Evolutionary conservation across 2,329 filamentous ascomycete genomes (phyloP).

Genomic region (Diaporthe humulicola): DNA sequence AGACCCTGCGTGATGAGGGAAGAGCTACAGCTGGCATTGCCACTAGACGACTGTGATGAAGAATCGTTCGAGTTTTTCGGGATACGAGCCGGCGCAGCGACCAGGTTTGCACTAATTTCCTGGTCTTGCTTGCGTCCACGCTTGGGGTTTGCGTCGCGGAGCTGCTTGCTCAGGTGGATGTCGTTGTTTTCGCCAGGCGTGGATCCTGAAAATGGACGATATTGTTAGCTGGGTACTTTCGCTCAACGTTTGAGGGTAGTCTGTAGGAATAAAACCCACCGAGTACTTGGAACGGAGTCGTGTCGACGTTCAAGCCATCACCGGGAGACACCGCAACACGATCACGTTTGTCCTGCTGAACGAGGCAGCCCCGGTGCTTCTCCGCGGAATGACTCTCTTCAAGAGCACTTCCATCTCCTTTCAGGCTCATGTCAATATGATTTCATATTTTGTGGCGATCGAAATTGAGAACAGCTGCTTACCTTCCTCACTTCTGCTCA

Average conservation of each 20-base stretch:
- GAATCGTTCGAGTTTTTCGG: conserved; percentile 8
- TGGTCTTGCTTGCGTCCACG: not conserved
- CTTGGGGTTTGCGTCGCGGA: not conserved
- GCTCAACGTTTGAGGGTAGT: not conserved
- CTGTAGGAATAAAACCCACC: conserved; percentile 26
- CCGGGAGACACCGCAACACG: conserved; percentile 2
- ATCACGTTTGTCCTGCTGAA: conserved; percentile 14
- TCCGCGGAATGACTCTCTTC: not conserved
- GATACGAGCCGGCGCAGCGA: conserved; percentile 3
- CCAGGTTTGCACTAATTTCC: conserved; percentile 21
- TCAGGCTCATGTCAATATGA: not conserved
- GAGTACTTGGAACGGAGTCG: not conserved
- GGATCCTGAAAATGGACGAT: not conserved
- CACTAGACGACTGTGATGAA: conserved; percentile 34
- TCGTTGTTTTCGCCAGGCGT: conserved; percentile 6
- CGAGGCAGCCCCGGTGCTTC: not conserved
- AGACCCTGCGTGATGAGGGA: conserved; percentile 37
- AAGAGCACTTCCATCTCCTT: not conserved
- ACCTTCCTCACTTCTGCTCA: conserved; percentile 35
- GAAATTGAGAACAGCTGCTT: not conserved
- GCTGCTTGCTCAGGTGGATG: conserved; percentile 22
- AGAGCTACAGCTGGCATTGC: conserved; percentile 25
- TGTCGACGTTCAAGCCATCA: not conserved
- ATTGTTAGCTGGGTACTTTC: conserved; percentile 24
- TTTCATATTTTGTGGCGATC: too few species aligned